A percentile compares a stretch with the other conserved stretches of the same genome.
These are phyloP conservation scores for Arthonia radiata DNA, from an alignment of 495 filamentous ascomycete species.

Conservation along the genomic window DNA sequence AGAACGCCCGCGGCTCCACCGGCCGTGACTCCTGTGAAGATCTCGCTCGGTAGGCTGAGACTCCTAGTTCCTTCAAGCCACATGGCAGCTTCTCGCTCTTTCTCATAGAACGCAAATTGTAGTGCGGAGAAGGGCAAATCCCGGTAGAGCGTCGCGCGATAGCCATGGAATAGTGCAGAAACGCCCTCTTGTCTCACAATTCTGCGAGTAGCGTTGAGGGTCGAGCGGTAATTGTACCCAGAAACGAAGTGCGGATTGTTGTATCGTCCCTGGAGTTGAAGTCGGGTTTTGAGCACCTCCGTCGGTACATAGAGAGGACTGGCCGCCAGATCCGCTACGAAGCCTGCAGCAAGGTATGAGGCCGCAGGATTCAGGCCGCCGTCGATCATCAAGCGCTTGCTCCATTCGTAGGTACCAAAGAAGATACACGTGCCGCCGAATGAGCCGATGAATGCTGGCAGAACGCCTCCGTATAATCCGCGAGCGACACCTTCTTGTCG, in stretches of 20 bases:
- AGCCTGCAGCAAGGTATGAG: conserved; percentile 67
- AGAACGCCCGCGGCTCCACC: conserved; percentile 85
- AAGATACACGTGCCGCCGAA: conserved; percentile 89
- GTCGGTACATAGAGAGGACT: conserved; percentile 85
- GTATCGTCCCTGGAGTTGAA: conserved; percentile 81
- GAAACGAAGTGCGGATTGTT: conserved; percentile 85
- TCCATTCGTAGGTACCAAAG: conserved; percentile 89
- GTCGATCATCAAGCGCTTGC: conserved; percentile 74
- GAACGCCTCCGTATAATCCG: conserved; percentile 81
- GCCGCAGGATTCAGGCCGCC: conserved; percentile 48
- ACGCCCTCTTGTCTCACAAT: conserved; percentile 65
- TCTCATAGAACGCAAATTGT: conserved; percentile 95
- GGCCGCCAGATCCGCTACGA: conserved; percentile 76
- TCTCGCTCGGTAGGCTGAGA: conserved; percentile 65
- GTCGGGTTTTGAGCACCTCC: conserved; percentile 83
- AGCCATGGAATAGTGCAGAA: conserved; percentile 74
- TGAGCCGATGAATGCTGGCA: conserved; percentile 71
- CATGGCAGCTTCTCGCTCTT: conserved; percentile 61
- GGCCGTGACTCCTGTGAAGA: conserved; percentile 72
- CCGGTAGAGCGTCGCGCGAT: conserved; percentile 79
- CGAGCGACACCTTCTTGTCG: conserved; percentile 71
- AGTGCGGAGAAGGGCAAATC: conserved; percentile 88
- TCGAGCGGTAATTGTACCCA: conserved; percentile 80
- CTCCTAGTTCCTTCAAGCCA: conserved; percentile 45
- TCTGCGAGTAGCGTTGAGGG: conserved; percentile 52